phyloP scores from a whole-genome alignment of 2,329 filamentous ascomycete species.

The Scopulariopsis brevicaulis region DNA sequence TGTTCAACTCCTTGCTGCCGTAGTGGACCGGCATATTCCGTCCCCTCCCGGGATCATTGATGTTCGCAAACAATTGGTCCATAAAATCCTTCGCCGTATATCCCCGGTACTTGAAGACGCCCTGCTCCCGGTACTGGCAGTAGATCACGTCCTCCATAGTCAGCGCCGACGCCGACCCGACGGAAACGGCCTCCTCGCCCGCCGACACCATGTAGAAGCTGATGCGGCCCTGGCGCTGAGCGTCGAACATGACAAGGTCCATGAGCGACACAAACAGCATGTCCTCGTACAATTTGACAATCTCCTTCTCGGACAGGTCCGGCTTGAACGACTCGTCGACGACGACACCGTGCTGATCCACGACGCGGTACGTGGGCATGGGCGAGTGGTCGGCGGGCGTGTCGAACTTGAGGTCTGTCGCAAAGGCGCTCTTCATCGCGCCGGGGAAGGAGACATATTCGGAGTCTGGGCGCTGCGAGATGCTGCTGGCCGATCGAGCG shows the following conservation, averaged over 20 bases:
- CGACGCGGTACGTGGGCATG: constrained; percentile 82
- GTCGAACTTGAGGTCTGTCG: constrained; percentile 65
- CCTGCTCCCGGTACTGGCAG: constrained; percentile 88
- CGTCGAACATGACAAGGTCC: constrained; percentile 97
- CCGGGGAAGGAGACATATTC: constrained; percentile 69
- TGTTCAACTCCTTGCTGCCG: constrained; percentile 71
- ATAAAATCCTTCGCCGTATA: constrained; percentile 86
- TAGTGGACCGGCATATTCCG: constrained; percentile 99
- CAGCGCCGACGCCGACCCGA: constrained; percentile 78
- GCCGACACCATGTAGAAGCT: constrained; percentile 98
- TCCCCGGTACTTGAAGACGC: constrained; percentile 81
- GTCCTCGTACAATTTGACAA: constrained; percentile 49
- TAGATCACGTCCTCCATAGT: constrained; percentile 83
- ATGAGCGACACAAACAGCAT: constrained; percentile 69
- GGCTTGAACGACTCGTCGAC: constrained; percentile 62
- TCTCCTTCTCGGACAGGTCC: constrained; percentile 54
- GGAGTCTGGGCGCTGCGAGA: constrained; percentile 45
- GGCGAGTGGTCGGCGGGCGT: constrained; percentile 60
- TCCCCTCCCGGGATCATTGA: constrained; percentile 65
- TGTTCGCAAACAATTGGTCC: constrained; percentile 87
- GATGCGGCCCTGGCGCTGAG: constrained; percentile 84
- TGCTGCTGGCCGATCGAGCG: constrained; percentile 29
- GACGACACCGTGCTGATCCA: constrained; percentile 78
- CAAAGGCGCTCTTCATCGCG: constrained; percentile 92
- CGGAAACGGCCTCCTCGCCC: constrained; percentile 86